Evolutionary conservation across 768 basidiomycete genomes (phyloP).

Genomic region (Mycena floridula): DNA sequence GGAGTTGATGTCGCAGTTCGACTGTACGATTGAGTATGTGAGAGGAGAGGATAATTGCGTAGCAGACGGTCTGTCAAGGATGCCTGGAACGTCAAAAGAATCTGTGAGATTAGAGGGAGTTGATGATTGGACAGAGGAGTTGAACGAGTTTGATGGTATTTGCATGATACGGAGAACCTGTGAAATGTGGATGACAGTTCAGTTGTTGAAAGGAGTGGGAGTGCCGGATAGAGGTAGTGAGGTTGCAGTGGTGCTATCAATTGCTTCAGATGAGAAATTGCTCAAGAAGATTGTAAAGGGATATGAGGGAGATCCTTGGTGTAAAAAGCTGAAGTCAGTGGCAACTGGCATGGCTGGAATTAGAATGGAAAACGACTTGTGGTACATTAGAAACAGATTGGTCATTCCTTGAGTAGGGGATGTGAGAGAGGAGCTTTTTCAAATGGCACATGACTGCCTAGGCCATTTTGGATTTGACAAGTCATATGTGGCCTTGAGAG

Average conservation of each 20-base stretch:
- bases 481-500: conserved; percentile 2
- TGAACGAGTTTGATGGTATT: conserved; percentile 11
- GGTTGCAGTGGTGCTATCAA: background rate
- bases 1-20: conserved; percentile 22
- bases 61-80: conserved; percentile 16
- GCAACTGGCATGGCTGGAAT: conserved; percentile 1
- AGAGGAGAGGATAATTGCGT: background rate
- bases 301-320: conserved; percentile 4
- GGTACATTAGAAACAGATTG: conserved; percentile 14
- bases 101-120: background rate
- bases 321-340: conserved; percentile 3
- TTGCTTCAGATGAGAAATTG: background rate
- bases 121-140: conserved; percentile 9
- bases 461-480: conserved; percentile 8
- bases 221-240: background rate
- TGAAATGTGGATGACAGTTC: background rate
- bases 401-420: conserved; percentile 5
- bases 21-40: conserved; percentile 17
- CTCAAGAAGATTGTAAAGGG: background rate
- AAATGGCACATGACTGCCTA: background rate
- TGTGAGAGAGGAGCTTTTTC: conserved; percentile 10
- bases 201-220: background rate
- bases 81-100: conserved; percentile 12
- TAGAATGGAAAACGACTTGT: conserved; percentile 8
- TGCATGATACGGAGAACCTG: background rate